Conservation (phyloP, 495 filamentous ascomycete species). For the Amniculicola lignicola region DNA sequence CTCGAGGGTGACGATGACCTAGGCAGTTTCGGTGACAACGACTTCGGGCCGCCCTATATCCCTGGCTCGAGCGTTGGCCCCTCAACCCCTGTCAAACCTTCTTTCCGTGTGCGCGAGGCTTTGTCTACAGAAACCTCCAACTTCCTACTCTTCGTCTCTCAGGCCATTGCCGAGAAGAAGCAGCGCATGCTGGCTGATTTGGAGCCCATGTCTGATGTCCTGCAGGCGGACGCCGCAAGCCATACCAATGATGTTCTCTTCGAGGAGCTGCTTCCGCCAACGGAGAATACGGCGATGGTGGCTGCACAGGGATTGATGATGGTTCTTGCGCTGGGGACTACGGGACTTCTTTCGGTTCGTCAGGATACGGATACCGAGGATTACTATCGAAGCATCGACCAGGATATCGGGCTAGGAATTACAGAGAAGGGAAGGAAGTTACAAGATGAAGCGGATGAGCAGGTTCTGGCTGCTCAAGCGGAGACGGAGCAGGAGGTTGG, state of each 20-base stretch:
- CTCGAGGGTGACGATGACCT: slow-evolving; percentile 38
- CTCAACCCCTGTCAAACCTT: slow-evolving; percentile 46
- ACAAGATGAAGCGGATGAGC: slow-evolving; percentile 2
- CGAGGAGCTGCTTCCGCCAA: slow-evolving; percentile 57
- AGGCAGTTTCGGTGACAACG: slow-evolving; percentile 11
- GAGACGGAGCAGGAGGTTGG: not conserved
- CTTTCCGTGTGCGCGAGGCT: slow-evolving; percentile 47
- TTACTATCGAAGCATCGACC: too few relatives aligned
- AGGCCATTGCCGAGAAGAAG: slow-evolving; percentile 37
- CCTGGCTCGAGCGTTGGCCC: slow-evolving; percentile 40
- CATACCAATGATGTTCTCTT: slow-evolving; percentile 45
- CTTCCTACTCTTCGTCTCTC: slow-evolving; percentile 59
- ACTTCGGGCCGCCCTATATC: slow-evolving; percentile 13
- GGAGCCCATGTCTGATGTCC: slow-evolving; percentile 35
- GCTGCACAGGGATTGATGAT: slow-evolving; percentile 74
- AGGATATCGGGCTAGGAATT: slow-evolving; percentile 37
- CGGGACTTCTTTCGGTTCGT: slow-evolving; percentile 53
- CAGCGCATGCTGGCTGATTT: slow-evolving; percentile 41
- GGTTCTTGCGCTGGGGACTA: slow-evolving; percentile 66
- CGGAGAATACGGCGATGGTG: slow-evolving; percentile 53
- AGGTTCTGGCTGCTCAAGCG: not conserved
- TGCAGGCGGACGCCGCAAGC: slow-evolving; percentile 41
- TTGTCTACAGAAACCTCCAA: slow-evolving; percentile 58
- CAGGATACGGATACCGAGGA: slow-evolving; percentile 50
- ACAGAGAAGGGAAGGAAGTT: slow-evolving; percentile 11